Evolutionary conservation across 345 rosid species (phyloP).

Genomic region (Bretschneidera sinensis): DNA sequence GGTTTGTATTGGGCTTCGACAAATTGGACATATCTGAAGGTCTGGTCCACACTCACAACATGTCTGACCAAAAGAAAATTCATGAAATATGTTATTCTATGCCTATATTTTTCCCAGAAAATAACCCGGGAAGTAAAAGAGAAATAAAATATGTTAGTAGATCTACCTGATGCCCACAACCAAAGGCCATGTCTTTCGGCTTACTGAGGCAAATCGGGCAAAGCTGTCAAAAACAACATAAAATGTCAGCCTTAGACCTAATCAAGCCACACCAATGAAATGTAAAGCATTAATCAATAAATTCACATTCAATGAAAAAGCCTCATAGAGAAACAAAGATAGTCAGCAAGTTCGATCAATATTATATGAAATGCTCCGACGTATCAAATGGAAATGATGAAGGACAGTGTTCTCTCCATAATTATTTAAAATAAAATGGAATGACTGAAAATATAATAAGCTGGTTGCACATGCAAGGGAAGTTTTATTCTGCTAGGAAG

Average conservation of each 20-base stretch:
- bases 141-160: neutral
- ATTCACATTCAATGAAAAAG: neutral
- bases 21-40: slow-evolving; percentile 75
- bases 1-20: slow-evolving; percentile 67
- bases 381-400: too few relatives aligned
- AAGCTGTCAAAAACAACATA: slow-evolving; percentile 38
- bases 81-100: neutral
- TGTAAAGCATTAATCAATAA: neutral
- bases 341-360: too few relatives aligned
- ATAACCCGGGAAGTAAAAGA: neutral
- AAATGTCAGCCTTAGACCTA: slow-evolving; percentile 1
- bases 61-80: slow-evolving; percentile 38
- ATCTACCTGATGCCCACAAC: slow-evolving; percentile 96
- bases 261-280: neutral
- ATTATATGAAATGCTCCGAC: too few relatives aligned
- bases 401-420: too few relatives aligned
- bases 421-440: neutral
- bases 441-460: neutral
- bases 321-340: too few relatives aligned
- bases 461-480: neutral
- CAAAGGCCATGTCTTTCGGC: slow-evolving; percentile 85
- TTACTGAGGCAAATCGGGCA: slow-evolving; percentile 81
- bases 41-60: slow-evolving; percentile 80
- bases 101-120: neutral
- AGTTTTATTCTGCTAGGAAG: neutral